Evolutionary conservation across 1,284 basidiomycete genomes (phyloP), one percentile per base, ranked within the genome.

Genomic region (Neonothopanus nambi): DNA sequence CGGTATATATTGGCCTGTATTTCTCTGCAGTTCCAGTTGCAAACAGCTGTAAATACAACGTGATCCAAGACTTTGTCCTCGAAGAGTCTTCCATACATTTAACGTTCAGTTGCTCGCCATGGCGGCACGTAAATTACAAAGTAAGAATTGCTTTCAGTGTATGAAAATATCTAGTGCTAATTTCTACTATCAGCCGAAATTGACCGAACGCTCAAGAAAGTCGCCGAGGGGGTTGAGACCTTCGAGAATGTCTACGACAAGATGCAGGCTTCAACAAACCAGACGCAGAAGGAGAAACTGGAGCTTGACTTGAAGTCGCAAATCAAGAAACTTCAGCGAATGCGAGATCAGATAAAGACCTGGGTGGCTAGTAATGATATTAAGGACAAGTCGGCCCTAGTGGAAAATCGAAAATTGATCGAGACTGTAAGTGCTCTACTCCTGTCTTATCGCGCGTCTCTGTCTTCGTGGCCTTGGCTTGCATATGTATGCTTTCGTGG

Each of bases 281-380:
- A 91, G 68, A 93, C 94, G 0, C 94, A 97, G 83, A 97, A 97
- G 73, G 95, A 97, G 81, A 97, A 97, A 74, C 85, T 93, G 51
- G 95, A 97, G 71, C 84, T 87, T 12, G 95, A 98, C 68, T 78
- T 98, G 64, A 97, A 98, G 80, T 95, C 93, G 1, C 95, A 98
- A 75, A 98, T 98, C 67, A 99, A 99, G 87, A 98, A 99, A 75
- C 86, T 99, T 3, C 97, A 99, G 73, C 85, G 97, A 57, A 77
- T 98, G 66, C 84, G 97, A 60, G 97, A 99, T 78, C 95, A 98
- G 81, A 98, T 99, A 76, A 99, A 99, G 81, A 94, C 93, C 11
- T 99, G 97, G 97, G 85, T 97, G 39, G 90, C 94, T 49, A 95
- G 89, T 73, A 96, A 93, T 72, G 97, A 99, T 76, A 98, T 99